Evolutionary conservation across 257 asterid genomes (phyloP).

Genomic region (Nicotiana obtusifolia): DNA sequence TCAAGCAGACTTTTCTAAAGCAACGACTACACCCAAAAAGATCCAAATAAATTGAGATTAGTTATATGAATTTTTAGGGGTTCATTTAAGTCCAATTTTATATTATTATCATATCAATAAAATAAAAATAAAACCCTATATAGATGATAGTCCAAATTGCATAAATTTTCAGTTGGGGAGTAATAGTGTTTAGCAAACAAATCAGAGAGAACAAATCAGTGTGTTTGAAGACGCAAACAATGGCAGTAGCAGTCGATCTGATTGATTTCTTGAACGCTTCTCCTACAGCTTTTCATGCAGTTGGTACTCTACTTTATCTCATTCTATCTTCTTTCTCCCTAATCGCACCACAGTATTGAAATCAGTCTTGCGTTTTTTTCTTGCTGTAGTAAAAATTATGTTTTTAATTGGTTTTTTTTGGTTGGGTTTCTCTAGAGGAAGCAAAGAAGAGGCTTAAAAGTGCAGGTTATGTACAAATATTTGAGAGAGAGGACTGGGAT

Average conservation of each 20-base stretch:
- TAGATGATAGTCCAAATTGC: not conserved
- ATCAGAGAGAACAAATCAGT: not conserved
- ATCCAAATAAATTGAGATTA: too few species aligned
- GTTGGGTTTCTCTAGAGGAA: conserved; percentile 44
- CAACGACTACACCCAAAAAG: not conserved
- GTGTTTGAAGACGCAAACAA: conserved; percentile 3
- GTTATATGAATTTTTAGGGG: too few species aligned
- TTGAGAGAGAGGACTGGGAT: conserved; percentile 85
- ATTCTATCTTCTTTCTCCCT: not conserved
- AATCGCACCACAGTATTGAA: not conserved
- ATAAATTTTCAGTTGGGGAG: not conserved
- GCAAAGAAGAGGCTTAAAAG: conserved; percentile 61
- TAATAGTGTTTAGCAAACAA: not conserved
- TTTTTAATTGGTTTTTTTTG: not conserved
- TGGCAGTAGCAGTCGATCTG: conserved; percentile 65
- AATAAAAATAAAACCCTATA: too few species aligned
- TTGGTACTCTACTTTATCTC: conserved; percentile 40
- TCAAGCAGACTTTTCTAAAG: not conserved
- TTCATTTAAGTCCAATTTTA: too few species aligned
- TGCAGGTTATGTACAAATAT: conserved; percentile 68
- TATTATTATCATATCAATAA: too few species aligned
- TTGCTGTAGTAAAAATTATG: not conserved
- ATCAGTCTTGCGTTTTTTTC: not conserved
- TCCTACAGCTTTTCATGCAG: conserved; percentile 96
- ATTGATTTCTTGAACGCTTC: conserved; percentile 85